Evolutionary conservation across 78 protist species (phyloP).

Genomic region (Creolimax fragrantissima): DNA sequence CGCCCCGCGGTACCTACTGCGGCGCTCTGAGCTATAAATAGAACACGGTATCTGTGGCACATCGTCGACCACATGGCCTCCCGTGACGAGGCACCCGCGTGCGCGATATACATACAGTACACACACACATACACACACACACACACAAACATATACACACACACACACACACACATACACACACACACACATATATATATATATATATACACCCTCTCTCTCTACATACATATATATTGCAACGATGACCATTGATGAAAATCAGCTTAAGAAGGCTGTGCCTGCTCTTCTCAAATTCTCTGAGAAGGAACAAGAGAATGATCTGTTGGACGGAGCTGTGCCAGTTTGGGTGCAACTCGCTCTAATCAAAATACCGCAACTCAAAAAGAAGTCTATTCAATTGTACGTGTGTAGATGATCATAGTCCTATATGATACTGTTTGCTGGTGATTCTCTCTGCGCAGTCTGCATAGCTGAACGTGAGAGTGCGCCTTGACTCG

Average conservation of each 20-base stretch:
- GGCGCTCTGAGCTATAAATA: too few species aligned
- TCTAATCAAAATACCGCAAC: neutral
- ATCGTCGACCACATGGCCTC: neutral
- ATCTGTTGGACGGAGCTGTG: neutral
- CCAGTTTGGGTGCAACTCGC: neutral
- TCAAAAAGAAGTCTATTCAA: neutral
- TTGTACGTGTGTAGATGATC: neutral
- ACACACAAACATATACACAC: neutral
- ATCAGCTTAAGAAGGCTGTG: neutral
- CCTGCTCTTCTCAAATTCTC: neutral
- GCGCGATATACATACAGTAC: neutral
- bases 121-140: neutral
- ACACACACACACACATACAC: neutral
- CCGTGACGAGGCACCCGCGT: neutral
- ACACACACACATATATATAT: neutral
- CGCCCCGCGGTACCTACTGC: too few species aligned
- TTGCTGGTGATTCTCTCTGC: neutral
- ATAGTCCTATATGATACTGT: neutral
- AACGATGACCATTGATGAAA: neutral
- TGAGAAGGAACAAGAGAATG: neutral
- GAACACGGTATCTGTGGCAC: too few species aligned
- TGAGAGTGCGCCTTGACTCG: neutral
- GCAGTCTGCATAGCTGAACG: neutral
- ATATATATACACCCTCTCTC: neutral
- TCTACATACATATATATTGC: neutral